A percentile compares a stretch with the other conserved stretches of the same genome.
phyloP scores from a whole-genome alignment of 2,329 filamentous ascomycete genomes.

The Aspergillus felis region DNA sequence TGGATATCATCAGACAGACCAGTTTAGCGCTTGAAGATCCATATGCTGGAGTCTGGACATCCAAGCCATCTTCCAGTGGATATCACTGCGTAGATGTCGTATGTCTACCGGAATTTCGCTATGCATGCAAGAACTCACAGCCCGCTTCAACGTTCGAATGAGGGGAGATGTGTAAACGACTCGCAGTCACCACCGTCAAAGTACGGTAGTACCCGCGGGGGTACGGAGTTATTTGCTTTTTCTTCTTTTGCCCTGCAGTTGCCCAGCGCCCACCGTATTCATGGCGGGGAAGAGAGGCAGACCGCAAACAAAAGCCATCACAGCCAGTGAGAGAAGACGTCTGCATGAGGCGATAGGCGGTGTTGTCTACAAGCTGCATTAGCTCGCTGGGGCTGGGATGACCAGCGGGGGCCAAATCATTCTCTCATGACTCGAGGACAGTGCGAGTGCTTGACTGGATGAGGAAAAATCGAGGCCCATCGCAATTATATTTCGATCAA shows the following conservation, averaged over 20 bases:
- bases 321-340: background rate
- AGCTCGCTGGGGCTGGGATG: background rate
- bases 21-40: background rate
- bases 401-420: background rate
- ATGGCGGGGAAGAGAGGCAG: background rate
- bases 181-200: background rate
- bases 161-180: background rate
- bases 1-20: background rate
- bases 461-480: background rate
- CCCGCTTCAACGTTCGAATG: background rate
- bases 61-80: background rate
- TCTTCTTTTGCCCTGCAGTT: conserved; percentile 1
- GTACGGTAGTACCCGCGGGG: background rate
- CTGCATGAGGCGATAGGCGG: conserved; percentile 2
- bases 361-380: background rate
- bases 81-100: background rate
- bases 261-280: background rate
- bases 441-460: background rate
- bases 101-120: background rate
- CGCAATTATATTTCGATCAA: background rate
- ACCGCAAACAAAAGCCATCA: background rate
- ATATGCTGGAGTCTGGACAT: background rate
- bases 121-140: background rate
- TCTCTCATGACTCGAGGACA: background rate
- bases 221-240: background rate